Conservation (phyloP, 768 basidiomycete species). For the Naganishia kalamii region DNA sequence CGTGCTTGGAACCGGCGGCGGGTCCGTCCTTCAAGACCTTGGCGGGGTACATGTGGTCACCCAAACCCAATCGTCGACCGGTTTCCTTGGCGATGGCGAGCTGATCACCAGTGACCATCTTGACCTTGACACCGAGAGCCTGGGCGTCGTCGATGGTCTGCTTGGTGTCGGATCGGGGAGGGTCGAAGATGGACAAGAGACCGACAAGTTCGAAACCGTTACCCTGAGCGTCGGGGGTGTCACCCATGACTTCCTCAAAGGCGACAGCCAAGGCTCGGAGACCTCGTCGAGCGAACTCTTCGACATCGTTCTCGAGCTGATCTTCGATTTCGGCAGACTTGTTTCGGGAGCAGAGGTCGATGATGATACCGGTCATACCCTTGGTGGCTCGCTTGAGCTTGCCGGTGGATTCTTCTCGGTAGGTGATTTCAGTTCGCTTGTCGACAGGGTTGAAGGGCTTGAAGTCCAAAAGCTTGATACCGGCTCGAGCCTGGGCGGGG, state of each 20-base stretch:
- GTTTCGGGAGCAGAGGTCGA: conserved; percentile 94
- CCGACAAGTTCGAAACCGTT: conserved; percentile 97
- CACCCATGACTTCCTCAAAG: conserved; percentile 81
- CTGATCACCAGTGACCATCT: conserved; percentile 99
- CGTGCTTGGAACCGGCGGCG: conserved; percentile 73
- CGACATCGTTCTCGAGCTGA: conserved; percentile 85
- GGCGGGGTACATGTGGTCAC: conserved; percentile 98
- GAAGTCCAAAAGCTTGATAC: conserved; percentile 95
- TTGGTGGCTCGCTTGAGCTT: conserved; percentile 98
- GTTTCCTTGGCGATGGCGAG: conserved; percentile 99
- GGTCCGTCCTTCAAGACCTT: conserved; percentile 99
- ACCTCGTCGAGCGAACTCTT: conserved; percentile 92
- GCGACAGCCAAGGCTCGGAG: conserved; percentile 96
- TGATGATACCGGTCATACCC: conserved; percentile 99
- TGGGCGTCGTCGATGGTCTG: conserved; percentile 97
- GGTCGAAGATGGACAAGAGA: conserved; percentile 94
- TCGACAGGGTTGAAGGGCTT: conserved; percentile 99
- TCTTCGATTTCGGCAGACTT: conserved; percentile 90
- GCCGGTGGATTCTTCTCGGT: conserved; percentile 87
- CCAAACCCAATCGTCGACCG: conserved; percentile 91
- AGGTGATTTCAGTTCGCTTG: conserved; percentile 98
- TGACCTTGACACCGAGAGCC: conserved; percentile 91
- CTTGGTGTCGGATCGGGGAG: conserved; percentile 96
- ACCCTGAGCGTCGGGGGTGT: conserved; percentile 76
- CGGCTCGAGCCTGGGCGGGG: conserved; percentile 66